Base-by-base conservation (phyloP, 2,329 filamentous ascomycete genomes). In the Cytospora schulzeri region DNA sequence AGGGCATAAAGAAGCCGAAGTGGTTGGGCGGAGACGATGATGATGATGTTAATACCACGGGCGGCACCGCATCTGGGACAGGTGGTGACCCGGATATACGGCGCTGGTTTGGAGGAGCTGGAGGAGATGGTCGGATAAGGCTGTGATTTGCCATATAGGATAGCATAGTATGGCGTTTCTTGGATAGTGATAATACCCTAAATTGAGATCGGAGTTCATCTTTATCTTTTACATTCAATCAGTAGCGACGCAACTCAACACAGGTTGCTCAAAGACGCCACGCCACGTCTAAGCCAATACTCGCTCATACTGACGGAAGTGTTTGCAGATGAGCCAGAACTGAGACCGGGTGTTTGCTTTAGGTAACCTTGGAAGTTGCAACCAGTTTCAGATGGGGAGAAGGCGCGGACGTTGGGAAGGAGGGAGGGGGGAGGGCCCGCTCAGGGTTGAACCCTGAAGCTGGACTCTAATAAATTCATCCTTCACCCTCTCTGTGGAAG, bases 11-110 rank as follows among this genome's bases (percentile, higher is more conserved):
- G 76, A 86, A 89, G 73, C 92, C 92, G 6, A 90, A 88, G 71
- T 96, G 92, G 92, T 91, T 95, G 86, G 85, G 86, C 22, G 85
- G 84, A 28, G 83, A 85, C 60, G 82, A 82, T 14, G 79, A 77
- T 19, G 75, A 70, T 19, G 45, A 14, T 2, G 71, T 71, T 3
- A 35, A 35, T 35, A 12, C 12, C 33, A 3, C 14, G 33, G 72
- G 73, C 6, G 71, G 71, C 65, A 22, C 69, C 71, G 26, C 61
- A 7, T 48, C 66, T 62, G 63, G 63, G n/a, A 71, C 68, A 28
- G 69, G 64, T 14, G 50, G 70, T 6, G 73, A 75, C 55, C 77
- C 76, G 8, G 81, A 85, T 68, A 79, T 88, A 58, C 78, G 85
- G 60, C 78, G 84, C 60, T 87, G 85, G 85, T 88, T 89, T 72